Base-by-base conservation (phyloP, 805 yeast genomes). In the Tetrapisispora taiwanensis region DNA sequence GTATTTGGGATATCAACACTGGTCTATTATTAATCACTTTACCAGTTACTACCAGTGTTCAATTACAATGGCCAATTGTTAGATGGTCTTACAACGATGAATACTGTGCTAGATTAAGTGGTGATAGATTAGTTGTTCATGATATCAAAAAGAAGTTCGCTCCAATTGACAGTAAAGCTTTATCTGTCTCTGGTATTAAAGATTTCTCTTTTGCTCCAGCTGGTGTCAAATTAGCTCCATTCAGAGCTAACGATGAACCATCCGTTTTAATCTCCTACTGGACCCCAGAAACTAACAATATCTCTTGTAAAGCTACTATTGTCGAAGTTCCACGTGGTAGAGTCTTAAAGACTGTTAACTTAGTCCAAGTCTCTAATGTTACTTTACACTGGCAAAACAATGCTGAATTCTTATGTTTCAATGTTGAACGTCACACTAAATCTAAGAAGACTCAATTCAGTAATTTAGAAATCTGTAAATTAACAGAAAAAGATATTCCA, bases 151-250 rank as follows among this genome's bases (percentile, higher is more conserved):
- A 75, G 39, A 70, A 74, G 41, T 87, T 90, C 78, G 77, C 81
- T 48, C 76, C 92, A 51, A 69, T 90, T 53, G 97, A 88, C 60
- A 84, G 84, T 69, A 89, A 89, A 69, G 70, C 85, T 53, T 71
- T 88, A 58, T 85, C 84, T 66, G 76, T 87, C 52, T 84, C 84
- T 20, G 94, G 88, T 46, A 76, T 92, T 51, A 78, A 78, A 58
- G 96, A 89, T 66, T 92, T 92, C 59, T 94, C 87, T 64, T 92
- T 90, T 76, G 88, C 97, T 24, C 98, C 99, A 48, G 81, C 87
- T 20, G 84, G 85, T 53, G 84, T 87, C 42, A 71, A 75, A 54
- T 72, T 85, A 45, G 75, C 78, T 37, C 76, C 74, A 46, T 67
- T 77, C 44, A 75, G 70, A 53, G 73, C 69, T 46, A 69, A 62